Conservation (phyloP, 805 yeast genomes). For the Ogataea methylovora region DNA sequence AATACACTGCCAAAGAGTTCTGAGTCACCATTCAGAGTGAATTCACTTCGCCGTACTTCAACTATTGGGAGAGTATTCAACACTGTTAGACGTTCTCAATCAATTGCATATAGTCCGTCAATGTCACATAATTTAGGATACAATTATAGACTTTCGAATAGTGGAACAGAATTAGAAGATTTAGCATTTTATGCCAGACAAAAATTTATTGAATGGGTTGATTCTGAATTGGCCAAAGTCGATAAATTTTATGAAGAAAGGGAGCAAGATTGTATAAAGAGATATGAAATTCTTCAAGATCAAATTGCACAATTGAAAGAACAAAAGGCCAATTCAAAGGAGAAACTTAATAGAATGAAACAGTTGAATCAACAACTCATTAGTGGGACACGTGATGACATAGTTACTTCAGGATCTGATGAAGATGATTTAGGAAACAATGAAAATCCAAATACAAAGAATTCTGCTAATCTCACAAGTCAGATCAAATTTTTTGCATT, state of each 20-base stretch:
- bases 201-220: slow-evolving; percentile 63
- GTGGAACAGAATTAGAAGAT: slow-evolving; percentile 21
- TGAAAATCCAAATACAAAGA: too few species aligned
- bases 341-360: slow-evolving; percentile 6
- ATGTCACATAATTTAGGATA: not conserved
- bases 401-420: slow-evolving; percentile 13
- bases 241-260: slow-evolving; percentile 51
- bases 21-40: too few species aligned
- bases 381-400: too few species aligned
- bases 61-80: slow-evolving; percentile 6
- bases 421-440: slow-evolving; percentile 7
- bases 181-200: slow-evolving; percentile 29
- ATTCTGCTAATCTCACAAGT: slow-evolving; percentile 5
- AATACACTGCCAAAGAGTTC: too few species aligned
- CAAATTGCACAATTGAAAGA: slow-evolving; percentile 61
- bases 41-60: not conserved
- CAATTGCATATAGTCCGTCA: slow-evolving; percentile 5
- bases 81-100: slow-evolving; percentile 11
- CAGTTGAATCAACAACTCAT: too few species aligned
- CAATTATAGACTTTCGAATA: slow-evolving; percentile 2
- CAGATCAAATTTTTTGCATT: slow-evolving; percentile 12
- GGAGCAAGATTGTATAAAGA: slow-evolving; percentile 52
- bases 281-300: slow-evolving; percentile 56
- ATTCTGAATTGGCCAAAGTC: slow-evolving; percentile 50
- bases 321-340: slow-evolving; percentile 30